Percentiles rank a stretch among this genome's conserved stretches.
These are phyloP conservation scores for Gaeumannomyces tritici DNA, from an alignment of 2,329 filamentous ascomycete species.

Conservation along the genomic window DNA sequence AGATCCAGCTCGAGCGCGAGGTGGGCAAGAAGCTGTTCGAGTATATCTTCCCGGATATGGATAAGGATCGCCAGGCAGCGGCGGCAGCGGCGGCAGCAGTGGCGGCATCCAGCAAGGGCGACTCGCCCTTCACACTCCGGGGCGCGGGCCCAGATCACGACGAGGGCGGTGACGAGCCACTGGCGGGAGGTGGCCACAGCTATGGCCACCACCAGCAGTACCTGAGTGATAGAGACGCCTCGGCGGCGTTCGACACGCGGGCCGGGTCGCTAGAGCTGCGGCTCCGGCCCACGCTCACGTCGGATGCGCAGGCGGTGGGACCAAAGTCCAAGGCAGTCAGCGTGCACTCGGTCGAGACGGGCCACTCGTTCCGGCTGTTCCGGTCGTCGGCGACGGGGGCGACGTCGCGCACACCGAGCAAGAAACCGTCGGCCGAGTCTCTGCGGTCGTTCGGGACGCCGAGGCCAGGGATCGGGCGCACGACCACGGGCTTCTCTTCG, in stretches of 20 bases:
- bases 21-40: conserved; percentile 90
- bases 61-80: conserved; percentile 32
- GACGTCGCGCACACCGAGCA: conserved; percentile 28
- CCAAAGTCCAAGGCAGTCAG: conserved; percentile 37
- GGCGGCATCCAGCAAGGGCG: conserved; percentile 9
- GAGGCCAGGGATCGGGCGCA: conserved; percentile 34
- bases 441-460: conserved; percentile 30
- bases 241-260: conserved; percentile 44
- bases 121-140: conserved; percentile 46
- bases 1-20: conserved; percentile 86
- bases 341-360: conserved; percentile 33
- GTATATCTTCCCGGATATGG: conserved; percentile 89
- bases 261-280: conserved; percentile 72
- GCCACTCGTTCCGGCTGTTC: conserved; percentile 43
- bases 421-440: conserved; percentile 49
- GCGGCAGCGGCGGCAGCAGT: background rate
- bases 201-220: background rate
- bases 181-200: conserved; percentile 26
- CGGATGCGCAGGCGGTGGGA: conserved; percentile 28
- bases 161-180: conserved; percentile 32
- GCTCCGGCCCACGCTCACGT: conserved; percentile 70
- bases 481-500: conserved; percentile 34
- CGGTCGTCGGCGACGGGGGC: conserved; percentile 28
- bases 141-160: conserved; percentile 23
- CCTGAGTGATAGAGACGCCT: conserved; percentile 26